Percentiles rank a stretch among this genome's conserved stretches.
Evolutionary conservation across 371 early-diverging fungal genomes (phyloP).

Genomic region (Thermomucor indicae-seudaticae): DNA sequence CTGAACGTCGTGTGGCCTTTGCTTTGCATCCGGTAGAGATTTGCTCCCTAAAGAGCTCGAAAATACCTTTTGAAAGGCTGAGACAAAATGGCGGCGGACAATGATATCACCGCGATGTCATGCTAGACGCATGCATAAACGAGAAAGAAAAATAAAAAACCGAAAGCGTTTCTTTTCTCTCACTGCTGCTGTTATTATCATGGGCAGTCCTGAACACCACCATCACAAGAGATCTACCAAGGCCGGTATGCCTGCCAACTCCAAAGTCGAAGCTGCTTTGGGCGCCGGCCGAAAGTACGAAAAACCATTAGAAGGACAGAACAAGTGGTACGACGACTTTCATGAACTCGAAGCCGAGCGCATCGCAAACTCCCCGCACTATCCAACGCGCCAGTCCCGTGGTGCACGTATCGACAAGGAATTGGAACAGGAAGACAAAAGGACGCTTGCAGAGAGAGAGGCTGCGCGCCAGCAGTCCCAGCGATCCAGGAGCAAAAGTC

Average conservation of each 20-base stretch:
- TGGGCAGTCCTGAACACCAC: not conserved
- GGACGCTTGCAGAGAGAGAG: not conserved
- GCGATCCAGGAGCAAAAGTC: not conserved
- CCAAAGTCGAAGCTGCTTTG: conserved; percentile 2
- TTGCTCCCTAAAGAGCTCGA: too few relatives aligned
- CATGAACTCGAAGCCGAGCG: conserved; percentile 2
- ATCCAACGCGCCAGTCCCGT: not conserved
- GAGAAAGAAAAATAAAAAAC: too few relatives aligned
- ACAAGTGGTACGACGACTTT: conserved; percentile 3
- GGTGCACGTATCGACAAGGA: conserved; percentile 6
- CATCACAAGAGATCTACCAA: not conserved
- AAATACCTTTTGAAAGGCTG: too few relatives aligned
- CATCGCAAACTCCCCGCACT: not conserved
- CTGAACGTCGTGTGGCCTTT: too few relatives aligned
- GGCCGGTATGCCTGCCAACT: not conserved
- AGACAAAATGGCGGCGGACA: too few relatives aligned
- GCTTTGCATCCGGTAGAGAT: too few relatives aligned
- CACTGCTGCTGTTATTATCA: too few relatives aligned
- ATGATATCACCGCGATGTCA: too few relatives aligned
- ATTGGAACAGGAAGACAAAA: conserved; percentile 3
- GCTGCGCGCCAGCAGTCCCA: too few relatives aligned
- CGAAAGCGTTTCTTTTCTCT: too few relatives aligned
- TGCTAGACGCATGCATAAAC: too few relatives aligned
- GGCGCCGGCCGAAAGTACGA: conserved; percentile 7
- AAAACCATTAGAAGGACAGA: conserved; percentile 2